These are phyloP conservation scores for Isoetes engelmannii DNA, from an alignment of 83 land plant genomes.

Conservation along the genomic window DNA sequence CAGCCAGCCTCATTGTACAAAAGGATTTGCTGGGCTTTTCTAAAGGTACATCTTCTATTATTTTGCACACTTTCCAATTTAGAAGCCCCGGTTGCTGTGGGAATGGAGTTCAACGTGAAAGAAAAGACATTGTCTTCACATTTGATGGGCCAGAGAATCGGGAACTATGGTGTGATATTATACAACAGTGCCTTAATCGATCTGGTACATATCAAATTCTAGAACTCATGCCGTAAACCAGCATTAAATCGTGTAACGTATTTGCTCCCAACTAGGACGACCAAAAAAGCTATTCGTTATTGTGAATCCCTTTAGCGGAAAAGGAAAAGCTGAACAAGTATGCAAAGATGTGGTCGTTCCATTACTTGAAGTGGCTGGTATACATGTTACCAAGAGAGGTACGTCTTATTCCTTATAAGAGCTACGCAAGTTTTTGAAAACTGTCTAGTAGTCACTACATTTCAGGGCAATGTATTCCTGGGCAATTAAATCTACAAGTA, in stretches of 20 bases:
- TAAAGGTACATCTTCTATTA: too few relatives aligned
- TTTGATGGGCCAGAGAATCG: too few relatives aligned
- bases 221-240: too few relatives aligned
- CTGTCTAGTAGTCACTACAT: background rate
- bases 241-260: background rate
- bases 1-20: too few relatives aligned
- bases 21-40: too few relatives aligned
- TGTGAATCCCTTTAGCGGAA: constrained; percentile 89
- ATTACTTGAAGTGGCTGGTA: constrained; percentile 56
- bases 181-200: too few relatives aligned
- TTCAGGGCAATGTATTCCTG: background rate
- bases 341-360: constrained; percentile 53
- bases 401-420: background rate
- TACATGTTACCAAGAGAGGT: constrained; percentile 61
- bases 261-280: constrained; percentile 16
- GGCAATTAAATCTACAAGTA: background rate
- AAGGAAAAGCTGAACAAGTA: constrained; percentile 41
- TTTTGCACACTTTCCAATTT: too few relatives aligned
- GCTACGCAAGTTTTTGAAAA: background rate
- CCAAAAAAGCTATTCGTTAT: constrained; percentile 65
- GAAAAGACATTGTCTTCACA: too few relatives aligned
- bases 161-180: too few relatives aligned
- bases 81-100: too few relatives aligned
- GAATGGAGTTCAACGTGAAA: too few relatives aligned
- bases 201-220: too few relatives aligned